These are phyloP conservation scores for Yamadazyma triangularis DNA, from an alignment of 1,139 yeast genomes.

Conservation along the genomic window DNA sequence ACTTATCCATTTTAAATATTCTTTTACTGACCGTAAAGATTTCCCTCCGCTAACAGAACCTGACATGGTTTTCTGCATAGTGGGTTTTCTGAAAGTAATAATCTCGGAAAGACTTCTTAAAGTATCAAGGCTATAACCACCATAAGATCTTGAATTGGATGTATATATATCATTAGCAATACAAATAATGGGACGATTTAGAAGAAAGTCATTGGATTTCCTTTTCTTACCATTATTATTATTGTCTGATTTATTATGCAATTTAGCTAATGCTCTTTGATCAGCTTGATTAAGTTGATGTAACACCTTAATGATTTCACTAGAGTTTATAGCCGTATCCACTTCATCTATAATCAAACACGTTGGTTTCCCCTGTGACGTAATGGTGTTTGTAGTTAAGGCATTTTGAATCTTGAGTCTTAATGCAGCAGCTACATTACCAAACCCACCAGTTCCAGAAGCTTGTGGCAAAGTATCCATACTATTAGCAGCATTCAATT, in stretches of 20 bases:
- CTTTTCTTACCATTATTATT: constrained; percentile 17
- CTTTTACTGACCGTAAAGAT: constrained; percentile 38
- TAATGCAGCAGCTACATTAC: constrained; percentile 26
- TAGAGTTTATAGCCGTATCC: constrained; percentile 77
- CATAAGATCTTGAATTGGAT: constrained; percentile 27
- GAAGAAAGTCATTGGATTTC: constrained; percentile 32
- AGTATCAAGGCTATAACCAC: constrained; percentile 55
- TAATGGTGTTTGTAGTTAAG: constrained; percentile 57
- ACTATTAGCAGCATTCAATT: constrained; percentile 84
- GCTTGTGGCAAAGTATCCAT: constrained; percentile 30
- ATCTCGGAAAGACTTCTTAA: constrained; percentile 71
- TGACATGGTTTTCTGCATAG: constrained; percentile 37
- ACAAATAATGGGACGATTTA: constrained; percentile 84
- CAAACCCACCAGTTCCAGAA: constrained; percentile 9
- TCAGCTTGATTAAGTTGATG: constrained; percentile 61
- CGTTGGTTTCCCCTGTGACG: constrained; percentile 53
- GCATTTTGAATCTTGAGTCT: constrained; percentile 61
- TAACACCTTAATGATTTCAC: constrained; percentile 70
- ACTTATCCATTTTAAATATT: constrained; percentile 30
- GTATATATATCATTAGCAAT: constrained; percentile 86
- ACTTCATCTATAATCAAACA: constrained; percentile 86
- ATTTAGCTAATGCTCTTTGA: constrained; percentile 35
- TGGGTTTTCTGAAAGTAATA: constrained; percentile 59
- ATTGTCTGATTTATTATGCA: constrained; percentile 4
- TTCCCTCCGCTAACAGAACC: constrained; percentile 29